phyloP scores from a whole-genome alignment of 2,329 filamentous ascomycete species.

The Knufia fluminis region DNA sequence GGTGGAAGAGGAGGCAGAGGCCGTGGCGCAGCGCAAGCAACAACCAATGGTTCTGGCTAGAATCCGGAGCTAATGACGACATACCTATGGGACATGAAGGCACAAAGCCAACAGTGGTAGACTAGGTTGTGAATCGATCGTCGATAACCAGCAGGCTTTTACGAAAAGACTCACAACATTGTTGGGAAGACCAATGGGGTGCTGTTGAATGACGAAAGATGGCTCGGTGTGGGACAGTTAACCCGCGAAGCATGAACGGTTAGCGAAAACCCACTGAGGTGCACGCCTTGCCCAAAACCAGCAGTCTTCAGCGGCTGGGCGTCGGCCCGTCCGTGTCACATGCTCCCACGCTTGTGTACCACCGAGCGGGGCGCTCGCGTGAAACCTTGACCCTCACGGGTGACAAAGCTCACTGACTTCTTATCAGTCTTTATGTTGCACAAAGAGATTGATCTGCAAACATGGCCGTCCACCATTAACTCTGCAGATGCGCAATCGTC shows the following conservation, averaged over 20 bases:
- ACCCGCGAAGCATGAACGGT: background rate
- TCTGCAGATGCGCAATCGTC: too few relatives aligned
- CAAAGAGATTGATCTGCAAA: background rate
- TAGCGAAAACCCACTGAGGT: too few relatives aligned
- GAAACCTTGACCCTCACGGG: background rate
- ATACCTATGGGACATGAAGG: background rate
- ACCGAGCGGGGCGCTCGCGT: background rate
- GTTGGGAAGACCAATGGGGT: background rate
- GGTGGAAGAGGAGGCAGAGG: constrained; percentile 26
- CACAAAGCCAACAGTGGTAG: background rate
- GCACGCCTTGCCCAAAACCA: too few relatives aligned
- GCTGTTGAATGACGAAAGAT: background rate
- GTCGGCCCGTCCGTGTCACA: background rate
- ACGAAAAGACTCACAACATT: background rate
- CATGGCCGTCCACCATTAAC: background rate
- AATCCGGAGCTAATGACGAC: background rate
- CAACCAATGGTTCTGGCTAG: constrained; percentile 2
- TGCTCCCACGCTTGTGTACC: background rate
- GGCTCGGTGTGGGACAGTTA: background rate
- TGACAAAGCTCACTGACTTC: background rate
- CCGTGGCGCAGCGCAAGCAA: constrained; percentile 19
- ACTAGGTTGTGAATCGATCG: background rate
- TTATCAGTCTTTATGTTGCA: background rate
- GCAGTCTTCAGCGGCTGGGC: background rate
- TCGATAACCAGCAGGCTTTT: background rate